Evolutionary conservation across 1,284 basidiomycete genomes (phyloP).

Genomic region (Apiotrichum sp.): DNA sequence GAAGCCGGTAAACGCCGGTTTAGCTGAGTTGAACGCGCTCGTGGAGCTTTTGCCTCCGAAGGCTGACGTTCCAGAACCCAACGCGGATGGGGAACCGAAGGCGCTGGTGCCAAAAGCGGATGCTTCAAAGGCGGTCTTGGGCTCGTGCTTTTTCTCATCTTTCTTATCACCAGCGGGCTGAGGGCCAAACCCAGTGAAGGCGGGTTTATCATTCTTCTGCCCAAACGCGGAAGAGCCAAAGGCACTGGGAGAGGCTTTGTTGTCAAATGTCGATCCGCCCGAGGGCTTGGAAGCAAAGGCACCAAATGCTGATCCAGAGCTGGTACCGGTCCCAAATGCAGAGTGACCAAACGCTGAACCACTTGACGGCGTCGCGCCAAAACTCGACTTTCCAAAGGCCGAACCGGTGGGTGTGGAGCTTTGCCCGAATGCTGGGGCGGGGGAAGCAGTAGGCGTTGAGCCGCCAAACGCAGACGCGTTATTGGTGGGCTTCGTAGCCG

Average conservation of each 20-base stretch:
- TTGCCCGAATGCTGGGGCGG: not conserved
- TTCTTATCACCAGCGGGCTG: not conserved
- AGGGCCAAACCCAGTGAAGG: constrained; percentile 1
- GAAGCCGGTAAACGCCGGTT: constrained; percentile 19
- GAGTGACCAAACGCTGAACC: not conserved
- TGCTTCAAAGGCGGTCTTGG: not conserved
- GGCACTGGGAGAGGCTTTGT: constrained; percentile 11
- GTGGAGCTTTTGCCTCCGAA: no score
- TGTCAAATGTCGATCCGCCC: not conserved
- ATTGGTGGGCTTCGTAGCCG: not conserved
- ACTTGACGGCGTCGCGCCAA: not conserved
- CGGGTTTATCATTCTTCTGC: not conserved
- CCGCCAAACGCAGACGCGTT: not conserved
- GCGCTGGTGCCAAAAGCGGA: no score
- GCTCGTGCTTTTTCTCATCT: not conserved
- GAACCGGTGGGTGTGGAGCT: not conserved
- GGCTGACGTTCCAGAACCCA: no score
- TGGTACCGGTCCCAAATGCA: not conserved
- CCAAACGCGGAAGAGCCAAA: constrained; percentile 11
- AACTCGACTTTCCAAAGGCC: not conserved
- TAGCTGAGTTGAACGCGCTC: not conserved
- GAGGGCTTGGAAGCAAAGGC: not conserved
- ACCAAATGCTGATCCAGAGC: not conserved
- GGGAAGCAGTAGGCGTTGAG: not conserved
- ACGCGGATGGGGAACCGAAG: no score